Evolutionary conservation across 1,284 basidiomycete genomes (phyloP), one percentile per base, ranked within the genome.

Genomic region (Ceratobasidium sp.): DNA sequence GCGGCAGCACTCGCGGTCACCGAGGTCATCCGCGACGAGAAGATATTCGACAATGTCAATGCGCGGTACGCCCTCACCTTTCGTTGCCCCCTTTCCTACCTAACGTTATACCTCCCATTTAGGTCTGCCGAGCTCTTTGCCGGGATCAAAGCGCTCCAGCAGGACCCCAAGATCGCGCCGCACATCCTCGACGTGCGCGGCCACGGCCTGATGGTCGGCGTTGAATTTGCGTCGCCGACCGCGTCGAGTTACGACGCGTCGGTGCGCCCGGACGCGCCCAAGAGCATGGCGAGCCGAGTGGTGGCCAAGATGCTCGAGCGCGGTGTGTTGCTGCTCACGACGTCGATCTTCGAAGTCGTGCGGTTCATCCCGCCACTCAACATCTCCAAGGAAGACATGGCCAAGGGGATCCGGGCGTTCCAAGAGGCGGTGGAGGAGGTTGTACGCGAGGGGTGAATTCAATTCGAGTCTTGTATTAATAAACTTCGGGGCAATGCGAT

Each of bases 1-100:
- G 95, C 95, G 0, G 95, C 95, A 18, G 94, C 89, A 12, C 84
- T 90, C 48, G 94, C 94, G 0, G 91, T 92, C 40, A 86, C 86
- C 40, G 89, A 96, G 69, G 90, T 86, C 0, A 89, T 96, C 81
- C 74, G 83, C 82, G 88, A 92, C 74, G 92, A 94, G 77, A 87
- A 89, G 28, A 84, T 95, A 61, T 83, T 94, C 44, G 86, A 86
- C 11, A 96, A 96, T 78, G 94, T 95, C 56, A 81, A 86, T 62
- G 86, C 83, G 16, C 86, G 94, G 86, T 90, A 78, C 21, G 81
- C 77, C 67, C 75, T 3, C 72, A n/a, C 11, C 42, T 42, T 18
- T 44, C 18, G 51, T 53, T 53, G 49, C 30, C 49, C n/a, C 23
- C 23, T 64, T 46, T 30, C 42, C 49, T 58, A 18, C 38, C 18